Conservation (phyloP, 1,139 yeast species). For the Candida gigantensis region DNA sequence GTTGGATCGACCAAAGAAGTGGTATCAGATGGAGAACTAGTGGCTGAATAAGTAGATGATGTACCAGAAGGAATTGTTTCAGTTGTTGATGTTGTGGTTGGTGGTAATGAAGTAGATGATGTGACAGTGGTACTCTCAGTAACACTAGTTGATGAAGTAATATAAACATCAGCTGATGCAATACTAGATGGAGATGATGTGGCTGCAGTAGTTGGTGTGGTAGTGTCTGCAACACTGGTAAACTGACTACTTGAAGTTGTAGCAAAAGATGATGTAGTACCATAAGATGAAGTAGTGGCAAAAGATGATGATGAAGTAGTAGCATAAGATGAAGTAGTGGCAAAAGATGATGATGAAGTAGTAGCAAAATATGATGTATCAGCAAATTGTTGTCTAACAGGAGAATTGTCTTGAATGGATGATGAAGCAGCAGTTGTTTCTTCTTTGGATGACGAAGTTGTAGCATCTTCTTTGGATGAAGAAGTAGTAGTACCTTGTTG, state of each 20-base stretch:
- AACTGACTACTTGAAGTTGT: slow-evolving; percentile 1
- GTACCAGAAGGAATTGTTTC: neutral
- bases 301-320: slow-evolving; percentile 4
- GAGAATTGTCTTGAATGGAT: slow-evolving; percentile 2
- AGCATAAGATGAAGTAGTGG: too few relatives aligned
- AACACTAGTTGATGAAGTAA: slow-evolving; percentile 6
- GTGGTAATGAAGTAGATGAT: slow-evolving; percentile 5
- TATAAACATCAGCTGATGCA: slow-evolving; percentile 2
- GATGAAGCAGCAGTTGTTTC: neutral
- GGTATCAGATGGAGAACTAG: slow-evolving; percentile 3
- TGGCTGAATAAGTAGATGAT: neutral
- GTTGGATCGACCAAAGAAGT: slow-evolving; percentile 6
- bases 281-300: slow-evolving; percentile 3
- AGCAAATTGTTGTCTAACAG: too few relatives aligned
- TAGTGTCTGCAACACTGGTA: slow-evolving; percentile 5
- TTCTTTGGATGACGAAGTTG: slow-evolving; percentile 1
- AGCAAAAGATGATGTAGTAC: slow-evolving; percentile 3
- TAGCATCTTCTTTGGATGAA: slow-evolving; percentile 1
- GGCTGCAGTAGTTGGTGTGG: slow-evolving; percentile 4
- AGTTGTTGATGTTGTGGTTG: slow-evolving; percentile 2
- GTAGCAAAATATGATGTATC: too few relatives aligned
- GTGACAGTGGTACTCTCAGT: slow-evolving; percentile 6
- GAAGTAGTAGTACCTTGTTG: slow-evolving; percentile 5
- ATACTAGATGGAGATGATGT: slow-evolving; percentile 4
- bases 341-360: too few relatives aligned